Evolutionary conservation across 2,329 filamentous ascomycete species (phyloP), one percentile per base, ranked within the genome.

Genomic region (Chaetomiaceae sp.): DNA sequence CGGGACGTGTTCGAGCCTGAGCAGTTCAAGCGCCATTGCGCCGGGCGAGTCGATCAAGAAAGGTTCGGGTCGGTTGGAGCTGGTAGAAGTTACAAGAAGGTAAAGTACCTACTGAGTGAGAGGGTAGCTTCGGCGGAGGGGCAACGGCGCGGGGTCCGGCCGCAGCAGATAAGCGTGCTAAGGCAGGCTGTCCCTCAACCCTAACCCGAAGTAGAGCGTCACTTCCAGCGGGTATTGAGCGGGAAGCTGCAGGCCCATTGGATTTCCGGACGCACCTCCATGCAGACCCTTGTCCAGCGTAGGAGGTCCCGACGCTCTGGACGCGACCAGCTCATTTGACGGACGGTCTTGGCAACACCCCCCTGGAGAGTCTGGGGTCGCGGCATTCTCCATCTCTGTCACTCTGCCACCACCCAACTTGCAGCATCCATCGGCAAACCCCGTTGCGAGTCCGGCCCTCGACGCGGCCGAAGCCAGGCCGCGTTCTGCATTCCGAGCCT

Each of bases 1-100:
- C 1, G 88, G 85, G 35, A 94, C 70, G 64, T 96, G 88, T 50
- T 93, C 83, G 27, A 97, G 74, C 35, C 72, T 61, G 47, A 95
- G 68, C 2, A 78, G 81, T 66, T 89, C 80, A 59, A 91, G 69
- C 26, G 53, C 37, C 57, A 58, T 58, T 19, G 29, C n/a, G 24
- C 15, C 22, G 22, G 22, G 22, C 9, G 22, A 24, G 9, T 24
- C 22, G 22, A 24, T 9, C 22, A 6, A 6, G 22, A 24, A 24
- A n/a, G n/a, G n/a, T n/a, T n/a, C n/a, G n/a, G n/a, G n/a, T n/a
- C n/a, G n/a, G n/a, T n/a, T n/a, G n/a, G n/a, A n/a, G n/a, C n/a
- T n/a, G n/a, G n/a, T n/a, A n/a, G n/a, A n/a, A n/a, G n/a, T n/a
- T n/a, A n/a, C n/a, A n/a, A n/a, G n/a, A n/a, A n/a, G n/a, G n/a